Evolutionary conservation across 495 filamentous ascomycete species (phyloP), one percentile per base, ranked within the genome.

Genomic region (Podospora pseudoanserina): DNA sequence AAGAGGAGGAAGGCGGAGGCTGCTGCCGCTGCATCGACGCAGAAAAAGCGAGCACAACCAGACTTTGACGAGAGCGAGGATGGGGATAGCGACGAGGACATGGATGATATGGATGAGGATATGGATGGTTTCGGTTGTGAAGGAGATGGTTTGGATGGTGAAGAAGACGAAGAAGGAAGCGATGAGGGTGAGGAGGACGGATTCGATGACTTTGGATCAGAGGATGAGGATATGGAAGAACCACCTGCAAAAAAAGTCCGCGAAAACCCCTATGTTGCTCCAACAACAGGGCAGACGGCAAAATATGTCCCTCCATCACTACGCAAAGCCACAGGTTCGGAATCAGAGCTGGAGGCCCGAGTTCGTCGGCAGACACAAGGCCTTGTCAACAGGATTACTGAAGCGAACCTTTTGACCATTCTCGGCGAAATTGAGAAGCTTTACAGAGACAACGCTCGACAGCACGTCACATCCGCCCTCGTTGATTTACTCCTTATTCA

Each of bases 301-400:
- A 80, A 96, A 87, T 98, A 99, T 69, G 86, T 97, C 11, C 94
- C 96, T 9, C 95, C 94, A 11, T 95, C 92, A 11, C 80, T 95
- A 34, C 88, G 94, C 32, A 87, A 86, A 65, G 79, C 82, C 30
- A 78, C 82, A 0, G 80, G 85, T 13, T 87, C 87, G 1, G 88
- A 91, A 62, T 81, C 84, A 1, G 92, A 97, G 74, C 82, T 86
- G 39, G 83, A 91, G 7, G 82, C 84, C 5, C 88, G 90, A 23
- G 78, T 99, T 56, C 87, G 87, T 62, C 87, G 93, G 63, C 91
- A 94, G 74, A 85, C 90, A 18, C 92, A 97, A 70, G 95, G 95
- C 76, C 83, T 95, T 11, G 83, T 98, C 68, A 99, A 99, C 80
- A 90, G 94, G 73, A 79, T 99, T 56, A 97, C 96, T 1, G 94